Percentiles rank a stretch among this genome's conserved stretches.
Conservation (phyloP, 164 flowering plant species). For the Magnolia sinica region DNA sequence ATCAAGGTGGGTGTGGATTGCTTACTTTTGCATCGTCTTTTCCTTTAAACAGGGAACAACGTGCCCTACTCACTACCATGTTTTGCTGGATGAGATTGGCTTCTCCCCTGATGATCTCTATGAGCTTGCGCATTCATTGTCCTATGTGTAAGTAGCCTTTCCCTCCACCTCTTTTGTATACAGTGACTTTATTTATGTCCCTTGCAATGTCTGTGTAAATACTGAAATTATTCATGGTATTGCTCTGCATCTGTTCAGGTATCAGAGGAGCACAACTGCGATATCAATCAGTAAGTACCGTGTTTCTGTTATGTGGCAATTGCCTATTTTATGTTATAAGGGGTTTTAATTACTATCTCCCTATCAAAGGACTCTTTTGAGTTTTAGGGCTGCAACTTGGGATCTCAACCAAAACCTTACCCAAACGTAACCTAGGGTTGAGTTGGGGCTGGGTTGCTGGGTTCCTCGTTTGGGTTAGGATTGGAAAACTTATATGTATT, state of each 20-base stretch:
- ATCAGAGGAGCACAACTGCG: slow-evolving; percentile 86
- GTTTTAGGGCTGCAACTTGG: no score
- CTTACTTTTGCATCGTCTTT: neutral
- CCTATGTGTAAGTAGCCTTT: slow-evolving; percentile 63
- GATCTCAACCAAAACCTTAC: no score
- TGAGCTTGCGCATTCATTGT: slow-evolving; percentile 71
- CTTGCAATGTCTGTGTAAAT: neutral
- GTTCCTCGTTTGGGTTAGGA: no score
- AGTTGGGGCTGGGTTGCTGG: no score
- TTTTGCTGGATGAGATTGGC: slow-evolving; percentile 64
- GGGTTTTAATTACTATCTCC: no score
- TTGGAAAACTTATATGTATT: no score
- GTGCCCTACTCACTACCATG: slow-evolving; percentile 80
- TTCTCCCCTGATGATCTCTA: slow-evolving; percentile 71
- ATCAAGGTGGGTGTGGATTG: neutral
- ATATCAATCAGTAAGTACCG: slow-evolving; percentile 63
- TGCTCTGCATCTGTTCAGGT: slow-evolving; percentile 30
- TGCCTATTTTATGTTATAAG: no score
- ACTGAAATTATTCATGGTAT: no score
- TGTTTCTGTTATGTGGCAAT: neutral
- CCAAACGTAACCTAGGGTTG: no score
- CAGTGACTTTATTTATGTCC: neutral
- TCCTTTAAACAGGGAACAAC: slow-evolving; percentile 54
- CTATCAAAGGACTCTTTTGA: no score
- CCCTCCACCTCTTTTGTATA: no score